Evolutionary conservation across 179 eudicot genomes (phyloP), one percentile per base, ranked within the genome.

Genomic region (Camellia oleifera): DNA sequence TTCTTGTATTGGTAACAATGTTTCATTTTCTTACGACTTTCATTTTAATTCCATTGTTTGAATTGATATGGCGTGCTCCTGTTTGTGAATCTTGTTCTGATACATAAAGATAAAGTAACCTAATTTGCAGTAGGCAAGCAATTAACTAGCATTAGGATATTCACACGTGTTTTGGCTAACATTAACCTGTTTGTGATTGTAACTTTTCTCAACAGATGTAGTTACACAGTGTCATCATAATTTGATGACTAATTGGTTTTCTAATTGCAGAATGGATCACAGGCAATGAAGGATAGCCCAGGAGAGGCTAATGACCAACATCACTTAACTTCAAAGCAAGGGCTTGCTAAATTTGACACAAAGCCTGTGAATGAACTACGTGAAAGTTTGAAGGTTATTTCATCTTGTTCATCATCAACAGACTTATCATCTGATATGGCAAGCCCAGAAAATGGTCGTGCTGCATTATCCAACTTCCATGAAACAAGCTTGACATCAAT

Each of bases 191-290:
- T 50, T 3, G 61, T 50, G 14, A 76, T 53, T 14, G 4, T 8
- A 26, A 48, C 53, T 53, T 77, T 67, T 77, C 80, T 72, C 12
- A 0, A 18, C 14, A 10, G 7, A 72, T 52, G 44, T 72, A 52
- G 45, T 52, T 72, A 2, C 45, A 53, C 46, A 32, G 18, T 77
- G 53, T 52, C 73, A 66, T 32, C 11, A 65, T 18, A 3, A 42
- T 65, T 45, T 66, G 64, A 65, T 11, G 20, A 9, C 58, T 26
- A 56, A 54, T 73, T 72, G 20, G 56, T 62, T 11, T n/a, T 50
- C 72, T 57, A 70, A 40, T 82, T 73, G 77, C 93, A 90, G 94
- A 80, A 77, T 88, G 88, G 84, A 73, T 77, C 53, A 3, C 76
- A 78, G 76, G 74, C 57, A 61, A 65, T 72, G 69, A 77, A 67